A percentile compares a stretch with the other conserved stretches of the same genome.
Conservation (phyloP, 2,329 filamentous ascomycete genomes). For the Leptosphaerulina australis region DNA sequence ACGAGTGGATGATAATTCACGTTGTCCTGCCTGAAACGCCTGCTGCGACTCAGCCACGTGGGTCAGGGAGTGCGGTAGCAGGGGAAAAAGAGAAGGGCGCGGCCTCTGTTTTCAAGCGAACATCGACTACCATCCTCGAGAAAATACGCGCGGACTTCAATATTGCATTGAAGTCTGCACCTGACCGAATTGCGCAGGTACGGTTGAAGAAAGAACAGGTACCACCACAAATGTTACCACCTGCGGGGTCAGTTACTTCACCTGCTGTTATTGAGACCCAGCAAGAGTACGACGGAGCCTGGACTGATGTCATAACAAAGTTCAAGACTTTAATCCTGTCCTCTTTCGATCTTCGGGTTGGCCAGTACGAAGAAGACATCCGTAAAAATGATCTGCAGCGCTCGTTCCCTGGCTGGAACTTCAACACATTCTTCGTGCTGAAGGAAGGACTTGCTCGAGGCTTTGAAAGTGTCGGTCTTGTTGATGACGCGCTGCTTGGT, state of each 20-base stretch:
- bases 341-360: slow-evolving; percentile 88
- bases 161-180: slow-evolving; percentile 70
- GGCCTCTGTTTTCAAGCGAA: slow-evolving; percentile 76
- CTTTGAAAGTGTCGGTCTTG: slow-evolving; percentile 93
- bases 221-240: slow-evolving; percentile 54
- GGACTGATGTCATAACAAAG: slow-evolving; percentile 82
- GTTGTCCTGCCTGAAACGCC: slow-evolving; percentile 86
- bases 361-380: slow-evolving; percentile 96
- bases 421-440: slow-evolving; percentile 97
- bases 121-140: slow-evolving; percentile 83
- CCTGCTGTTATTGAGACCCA: slow-evolving; percentile 63
- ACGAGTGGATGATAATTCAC: slow-evolving; percentile 93
- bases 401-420: slow-evolving; percentile 93
- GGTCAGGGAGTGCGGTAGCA: slow-evolving; percentile 55
- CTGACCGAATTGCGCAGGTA: slow-evolving; percentile 84
- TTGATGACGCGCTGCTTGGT: slow-evolving; percentile 91
- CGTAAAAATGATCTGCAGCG: slow-evolving; percentile 90
- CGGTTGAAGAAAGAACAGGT: slow-evolving; percentile 65
- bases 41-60: slow-evolving; percentile 77
- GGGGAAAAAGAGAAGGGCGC: slow-evolving; percentile 70
- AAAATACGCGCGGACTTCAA: slow-evolving; percentile 93
- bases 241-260: slow-evolving; percentile 45
- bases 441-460: slow-evolving; percentile 94
- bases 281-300: slow-evolving; percentile 79
- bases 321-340: slow-evolving; percentile 85